Evolutionary conservation across 2,329 filamentous ascomycete genomes (phyloP).

Genomic region (Cytospora piceae): DNA sequence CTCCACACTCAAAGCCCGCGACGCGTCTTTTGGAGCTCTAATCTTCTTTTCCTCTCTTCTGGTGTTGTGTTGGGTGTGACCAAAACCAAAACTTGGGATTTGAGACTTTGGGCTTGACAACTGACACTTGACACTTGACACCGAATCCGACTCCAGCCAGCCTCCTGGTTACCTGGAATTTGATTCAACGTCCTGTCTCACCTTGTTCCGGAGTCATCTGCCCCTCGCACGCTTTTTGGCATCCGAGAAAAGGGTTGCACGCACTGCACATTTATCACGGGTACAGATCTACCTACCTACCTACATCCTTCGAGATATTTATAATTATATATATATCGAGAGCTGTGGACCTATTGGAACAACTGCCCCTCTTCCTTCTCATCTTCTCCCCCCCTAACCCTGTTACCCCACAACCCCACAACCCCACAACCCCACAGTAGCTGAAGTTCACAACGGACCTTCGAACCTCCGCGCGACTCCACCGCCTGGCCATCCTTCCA

Average conservation of each 20-base stretch:
- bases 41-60: neutral
- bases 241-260: neutral
- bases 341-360: neutral
- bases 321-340: neutral
- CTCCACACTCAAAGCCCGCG: constrained; percentile 7
- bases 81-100: neutral
- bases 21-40: neutral
- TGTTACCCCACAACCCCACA: constrained; percentile 2
- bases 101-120: neutral
- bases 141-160: constrained; percentile 4
- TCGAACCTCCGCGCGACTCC: neutral
- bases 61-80: neutral
- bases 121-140: neutral
- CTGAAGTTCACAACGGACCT: neutral
- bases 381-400: neutral
- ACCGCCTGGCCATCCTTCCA: constrained; percentile 18
- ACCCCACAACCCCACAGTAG: neutral
- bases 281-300: neutral
- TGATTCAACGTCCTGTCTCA: constrained; percentile 14
- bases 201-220: neutral
- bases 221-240: neutral
- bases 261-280: constrained; percentile 3
- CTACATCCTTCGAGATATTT: neutral
- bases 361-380: neutral
- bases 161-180: constrained; percentile 7